Base-by-base conservation (phyloP, 1,139 yeast species). In the Suhomyces terraborum region DNA sequence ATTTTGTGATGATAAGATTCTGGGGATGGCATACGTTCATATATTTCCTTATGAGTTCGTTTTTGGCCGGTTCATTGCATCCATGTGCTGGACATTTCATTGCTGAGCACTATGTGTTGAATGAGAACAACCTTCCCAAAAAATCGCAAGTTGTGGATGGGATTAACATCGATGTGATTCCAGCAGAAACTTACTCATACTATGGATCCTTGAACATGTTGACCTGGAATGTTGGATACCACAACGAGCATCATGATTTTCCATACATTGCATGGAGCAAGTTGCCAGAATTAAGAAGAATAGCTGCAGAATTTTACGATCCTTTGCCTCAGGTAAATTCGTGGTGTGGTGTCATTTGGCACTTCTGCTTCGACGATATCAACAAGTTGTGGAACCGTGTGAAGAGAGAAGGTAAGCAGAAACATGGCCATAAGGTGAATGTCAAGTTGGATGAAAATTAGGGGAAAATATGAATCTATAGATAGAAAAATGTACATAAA, bases 61-160 rank as follows among this genome's bases (percentile, higher is more conserved):
- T 89, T 59, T 68, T 89, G 42, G 96, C 96, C 0, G 97, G 97
- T 1, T 87, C 95, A 0, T 72, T 88, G 58, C 97, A 89, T 56
- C 97, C 97, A 23, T 83, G 89, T 52, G 95, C 97, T 2, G 97
- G 96, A 13, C 97, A 89, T 65, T 89, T 89, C 63, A 88, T 89
- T 51, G 95, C 96, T 6, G 97, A 89, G 61, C 97, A 89, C 60
- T 89, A 89, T 58, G 84, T 88, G 12, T 69, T 89, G 58, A 71
- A 70, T 50, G 73, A 69, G 14, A 67, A 82, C 73, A 87, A 68
- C 76, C 82, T 42, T 45, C 73, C 60, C 4, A 59, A 66, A 41
- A 34, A 40, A 2, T 41, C 41, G 3, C 36, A 36, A 8, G 35
- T 48, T 6, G 42, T 35, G 14, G 49, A 47, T 18, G 57, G 52